phyloP scores from a whole-genome alignment of 768 basidiomycete genomes.

The Amanita muscaria region DNA sequence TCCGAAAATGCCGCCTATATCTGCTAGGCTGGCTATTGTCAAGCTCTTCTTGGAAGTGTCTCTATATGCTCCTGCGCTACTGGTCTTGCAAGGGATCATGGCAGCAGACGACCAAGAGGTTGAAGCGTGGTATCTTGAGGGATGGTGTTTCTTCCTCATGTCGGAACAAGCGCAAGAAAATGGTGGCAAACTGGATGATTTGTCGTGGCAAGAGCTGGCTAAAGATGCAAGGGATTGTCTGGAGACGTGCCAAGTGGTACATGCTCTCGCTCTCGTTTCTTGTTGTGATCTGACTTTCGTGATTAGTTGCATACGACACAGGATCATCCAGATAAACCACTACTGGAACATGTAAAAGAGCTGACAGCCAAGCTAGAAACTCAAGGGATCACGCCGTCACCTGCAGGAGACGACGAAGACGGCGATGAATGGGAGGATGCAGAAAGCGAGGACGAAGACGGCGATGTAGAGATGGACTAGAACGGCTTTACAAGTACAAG shows the following conservation, averaged over 20 bases:
- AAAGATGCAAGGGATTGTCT: slow-evolving; percentile 74
- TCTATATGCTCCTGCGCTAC: slow-evolving; percentile 61
- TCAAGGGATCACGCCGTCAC: slow-evolving; percentile 56
- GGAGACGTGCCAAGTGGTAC: slow-evolving; percentile 72
- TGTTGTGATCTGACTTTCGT: slow-evolving; percentile 3
- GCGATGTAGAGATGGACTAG: slow-evolving; percentile 51
- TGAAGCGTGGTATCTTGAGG: slow-evolving; percentile 91
- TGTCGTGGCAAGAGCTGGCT: slow-evolving; percentile 72
- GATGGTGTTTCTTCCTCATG: slow-evolving; percentile 88
- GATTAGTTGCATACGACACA: slow-evolving; percentile 60
- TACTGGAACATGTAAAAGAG: slow-evolving; percentile 70
- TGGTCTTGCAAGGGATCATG: slow-evolving; percentile 72
- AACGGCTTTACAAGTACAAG: not conserved
- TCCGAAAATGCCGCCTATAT: slow-evolving; percentile 59
- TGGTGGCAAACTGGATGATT: slow-evolving; percentile 37
- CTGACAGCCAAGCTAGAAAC: slow-evolving; percentile 60
- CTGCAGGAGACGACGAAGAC: slow-evolving; percentile 45
- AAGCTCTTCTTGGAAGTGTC: slow-evolving; percentile 75
- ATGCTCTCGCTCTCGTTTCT: slow-evolving; percentile 16
- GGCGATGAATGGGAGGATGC: slow-evolving; percentile 58
- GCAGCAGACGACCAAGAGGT: slow-evolving; percentile 77
- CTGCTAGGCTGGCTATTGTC: slow-evolving; percentile 64
- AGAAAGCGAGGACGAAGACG: slow-evolving; percentile 59
- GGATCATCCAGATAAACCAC: slow-evolving; percentile 64
- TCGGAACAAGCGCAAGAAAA: slow-evolving; percentile 60